A percentile compares a stretch with the other conserved stretches of the same genome.
These are phyloP conservation scores for Sporothrix pseudoabietina DNA, from an alignment of 2,329 filamentous ascomycete genomes.

Conservation along the genomic window DNA sequence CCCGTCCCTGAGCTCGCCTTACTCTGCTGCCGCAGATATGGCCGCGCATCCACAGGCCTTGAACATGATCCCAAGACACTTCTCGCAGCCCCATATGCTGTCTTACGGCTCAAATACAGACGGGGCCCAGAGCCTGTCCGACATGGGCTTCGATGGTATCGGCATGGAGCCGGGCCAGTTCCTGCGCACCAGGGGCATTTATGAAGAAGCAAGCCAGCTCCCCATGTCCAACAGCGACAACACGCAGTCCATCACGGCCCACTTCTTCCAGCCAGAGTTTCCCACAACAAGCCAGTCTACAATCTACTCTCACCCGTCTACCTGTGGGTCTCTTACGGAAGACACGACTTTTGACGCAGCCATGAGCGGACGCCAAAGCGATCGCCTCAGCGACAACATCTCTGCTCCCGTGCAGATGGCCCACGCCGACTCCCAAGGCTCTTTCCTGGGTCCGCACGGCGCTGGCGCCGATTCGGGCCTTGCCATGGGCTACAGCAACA, in stretches of 20 bases:
- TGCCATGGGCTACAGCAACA: conserved; percentile 2
- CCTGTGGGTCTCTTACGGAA: conserved; percentile 44
- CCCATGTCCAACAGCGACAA: conserved; percentile 31
- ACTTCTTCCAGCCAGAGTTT: not conserved
- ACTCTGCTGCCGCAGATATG: not conserved
- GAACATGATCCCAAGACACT: not conserved
- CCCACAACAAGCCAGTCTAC: not conserved
- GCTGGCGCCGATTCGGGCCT: not conserved
- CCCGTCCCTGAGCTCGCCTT: conserved; percentile 24
- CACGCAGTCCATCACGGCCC: not conserved
- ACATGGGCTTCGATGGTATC: conserved; percentile 23
- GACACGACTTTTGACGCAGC: conserved; percentile 41
- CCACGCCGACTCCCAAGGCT: conserved; percentile 42
- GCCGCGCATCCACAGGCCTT: not conserved
- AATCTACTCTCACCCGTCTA: conserved; percentile 36
- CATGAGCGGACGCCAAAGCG: conserved; percentile 42
- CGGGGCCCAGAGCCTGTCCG: not conserved
- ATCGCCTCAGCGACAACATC: conserved; percentile 39
- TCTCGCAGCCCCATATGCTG: conserved; percentile 15
- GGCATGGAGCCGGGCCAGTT: conserved; percentile 32
- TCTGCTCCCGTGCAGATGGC: conserved; percentile 40
- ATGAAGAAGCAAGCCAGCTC: not conserved
- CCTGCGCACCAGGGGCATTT: conserved; percentile 21
- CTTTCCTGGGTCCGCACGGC: conserved; percentile 31
- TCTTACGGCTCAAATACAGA: not conserved